These are phyloP conservation scores for Rhododendron mucronatum DNA, from an alignment of 148 eudicot species.

Conservation along the genomic window DNA sequence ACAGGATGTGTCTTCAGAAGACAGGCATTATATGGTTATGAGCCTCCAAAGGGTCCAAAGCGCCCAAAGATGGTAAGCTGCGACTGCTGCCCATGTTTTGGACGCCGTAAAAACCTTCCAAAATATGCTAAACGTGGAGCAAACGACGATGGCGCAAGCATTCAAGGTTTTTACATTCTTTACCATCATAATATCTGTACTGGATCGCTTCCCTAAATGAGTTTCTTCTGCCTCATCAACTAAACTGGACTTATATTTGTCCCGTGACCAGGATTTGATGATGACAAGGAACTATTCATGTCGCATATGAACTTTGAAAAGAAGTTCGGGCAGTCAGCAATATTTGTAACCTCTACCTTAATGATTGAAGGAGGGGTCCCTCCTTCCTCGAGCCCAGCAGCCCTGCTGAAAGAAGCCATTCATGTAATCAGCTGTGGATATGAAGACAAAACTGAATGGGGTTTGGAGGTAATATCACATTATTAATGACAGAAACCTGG, in stretches of 20 bases:
- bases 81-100: slow-evolving; percentile 97
- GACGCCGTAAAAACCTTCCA: slow-evolving; percentile 71
- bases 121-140: slow-evolving; percentile 49
- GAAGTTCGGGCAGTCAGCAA: slow-evolving; percentile 93
- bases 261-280: slow-evolving; percentile 48
- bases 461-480: slow-evolving; percentile 59
- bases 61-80: slow-evolving; percentile 98
- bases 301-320: slow-evolving; percentile 95
- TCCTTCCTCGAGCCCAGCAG: slow-evolving; percentile 97
- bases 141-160: slow-evolving; percentile 43
- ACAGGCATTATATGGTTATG: slow-evolving; percentile 94
- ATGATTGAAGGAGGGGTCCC: slow-evolving; percentile 99
- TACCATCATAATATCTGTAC: not conserved
- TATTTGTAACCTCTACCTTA: slow-evolving; percentile 88
- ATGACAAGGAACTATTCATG: slow-evolving; percentile 72
- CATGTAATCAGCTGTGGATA: slow-evolving; percentile 98
- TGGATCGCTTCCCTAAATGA: not conserved
- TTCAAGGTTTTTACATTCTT: slow-evolving; percentile 51
- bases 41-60: slow-evolving; percentile 91
- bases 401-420: slow-evolving; percentile 91
- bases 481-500: not conserved
- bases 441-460: slow-evolving; percentile 99
- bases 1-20: slow-evolving; percentile 98
- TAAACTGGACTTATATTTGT: not conserved
- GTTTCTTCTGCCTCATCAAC: not conserved